Evolutionary conservation across 176 grass and related monocot species (phyloP).

Genomic region (Pharus latifolius): DNA sequence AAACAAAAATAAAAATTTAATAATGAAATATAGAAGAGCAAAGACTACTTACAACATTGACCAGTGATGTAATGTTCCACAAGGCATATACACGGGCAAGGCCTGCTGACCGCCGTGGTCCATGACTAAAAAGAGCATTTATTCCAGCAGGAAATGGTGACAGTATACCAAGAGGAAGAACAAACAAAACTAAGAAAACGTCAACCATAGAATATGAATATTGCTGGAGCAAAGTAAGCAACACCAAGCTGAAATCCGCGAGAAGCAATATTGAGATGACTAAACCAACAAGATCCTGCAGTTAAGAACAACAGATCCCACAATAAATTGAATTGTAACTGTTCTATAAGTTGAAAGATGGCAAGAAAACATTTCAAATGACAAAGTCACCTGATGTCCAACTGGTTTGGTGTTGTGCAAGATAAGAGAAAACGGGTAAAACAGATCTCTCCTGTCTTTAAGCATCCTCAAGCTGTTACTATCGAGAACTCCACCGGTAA

Average conservation of each 20-base stretch:
- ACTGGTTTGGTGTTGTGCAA: conserved; percentile 93
- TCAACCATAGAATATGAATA: conserved; percentile 94
- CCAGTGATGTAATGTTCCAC: conserved; percentile 97
- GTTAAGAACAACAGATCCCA: conserved; percentile 22
- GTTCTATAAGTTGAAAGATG: background rate
- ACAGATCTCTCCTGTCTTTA: conserved; percentile 78
- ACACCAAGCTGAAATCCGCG: conserved; percentile 90
- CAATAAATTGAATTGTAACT: background rate
- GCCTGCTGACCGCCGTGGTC: conserved; percentile 86
- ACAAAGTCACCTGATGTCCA: conserved; percentile 70
- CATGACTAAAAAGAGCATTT: conserved; percentile 99
- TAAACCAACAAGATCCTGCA: conserved; percentile 98
- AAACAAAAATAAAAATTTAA: background rate
- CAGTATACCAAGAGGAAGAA: conserved; percentile 96
- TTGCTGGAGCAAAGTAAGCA: conserved; percentile 93
- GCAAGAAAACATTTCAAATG: background rate
- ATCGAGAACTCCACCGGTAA: conserved; percentile 68
- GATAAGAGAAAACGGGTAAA: conserved; percentile 92
- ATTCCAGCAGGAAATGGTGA: conserved; percentile 98
- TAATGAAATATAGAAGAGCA: background rate
- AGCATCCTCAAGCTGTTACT: conserved; percentile 63
- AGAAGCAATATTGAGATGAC: conserved; percentile 93
- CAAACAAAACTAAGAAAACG: conserved; percentile 88
- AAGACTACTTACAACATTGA: conserved; percentile 89
- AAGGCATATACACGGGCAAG: conserved; percentile 97